Conservation (phyloP, 192 early-diverging fungal species). For the Polychytrium aggregatum region DNA sequence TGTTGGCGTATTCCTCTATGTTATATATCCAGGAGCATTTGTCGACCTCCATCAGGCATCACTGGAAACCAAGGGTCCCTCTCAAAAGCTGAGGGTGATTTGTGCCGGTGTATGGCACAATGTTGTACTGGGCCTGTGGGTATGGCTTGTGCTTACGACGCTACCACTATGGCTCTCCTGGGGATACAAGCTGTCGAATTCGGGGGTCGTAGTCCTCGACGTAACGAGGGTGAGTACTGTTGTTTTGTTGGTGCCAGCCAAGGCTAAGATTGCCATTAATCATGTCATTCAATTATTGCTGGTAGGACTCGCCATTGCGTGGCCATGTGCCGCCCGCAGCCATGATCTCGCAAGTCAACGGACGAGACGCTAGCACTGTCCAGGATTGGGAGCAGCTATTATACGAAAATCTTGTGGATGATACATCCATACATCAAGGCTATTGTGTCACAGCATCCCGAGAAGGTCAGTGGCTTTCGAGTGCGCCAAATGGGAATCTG, state of each 20-base stretch:
- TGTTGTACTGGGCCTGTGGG: slow-evolving; percentile 31
- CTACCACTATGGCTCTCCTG: slow-evolving; percentile 31
- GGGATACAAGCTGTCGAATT: slow-evolving; percentile 39
- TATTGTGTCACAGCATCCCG: slow-evolving; percentile 29
- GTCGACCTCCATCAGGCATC: slow-evolving; percentile 43
- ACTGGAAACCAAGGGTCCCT: slow-evolving; percentile 27
- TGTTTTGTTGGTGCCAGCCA: too few relatives aligned
- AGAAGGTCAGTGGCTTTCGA: not conserved
- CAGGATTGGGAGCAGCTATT: slow-evolving; percentile 34
- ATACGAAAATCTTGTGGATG: slow-evolving; percentile 15
- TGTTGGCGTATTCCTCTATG: slow-evolving; percentile 53
- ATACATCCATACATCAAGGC: slow-evolving; percentile 15
- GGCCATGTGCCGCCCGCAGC: slow-evolving; percentile 27
- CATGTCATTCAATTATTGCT: too few relatives aligned
- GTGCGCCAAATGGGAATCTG: too few relatives aligned
- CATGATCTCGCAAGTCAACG: slow-evolving; percentile 33
- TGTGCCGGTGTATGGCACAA: slow-evolving; percentile 76
- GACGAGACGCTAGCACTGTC: slow-evolving; percentile 16
- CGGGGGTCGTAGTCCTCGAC: slow-evolving; percentile 50
- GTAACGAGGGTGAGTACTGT: too few relatives aligned
- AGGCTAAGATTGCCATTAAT: too few relatives aligned
- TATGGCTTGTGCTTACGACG: slow-evolving; percentile 23
- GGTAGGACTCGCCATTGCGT: slow-evolving; percentile 38
- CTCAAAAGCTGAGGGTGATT: slow-evolving; percentile 42
- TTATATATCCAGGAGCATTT: slow-evolving; percentile 70